Base-by-base conservation (phyloP, 169 alveolate species). In the Neospora caninum region DNA sequence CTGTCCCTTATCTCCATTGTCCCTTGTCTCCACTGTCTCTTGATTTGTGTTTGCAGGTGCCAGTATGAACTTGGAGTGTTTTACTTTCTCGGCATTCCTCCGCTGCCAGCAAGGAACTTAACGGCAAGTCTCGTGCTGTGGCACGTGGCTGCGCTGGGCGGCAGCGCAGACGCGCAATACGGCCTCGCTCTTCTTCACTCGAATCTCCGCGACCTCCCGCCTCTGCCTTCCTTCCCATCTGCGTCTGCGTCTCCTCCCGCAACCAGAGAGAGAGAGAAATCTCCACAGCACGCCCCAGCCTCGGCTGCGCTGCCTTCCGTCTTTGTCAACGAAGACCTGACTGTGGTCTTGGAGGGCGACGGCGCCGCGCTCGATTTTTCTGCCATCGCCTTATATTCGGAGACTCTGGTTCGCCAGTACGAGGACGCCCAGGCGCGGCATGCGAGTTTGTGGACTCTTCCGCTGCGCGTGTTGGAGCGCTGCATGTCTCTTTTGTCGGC, bases 121-220 rank as follows among this genome's bases (percentile, higher is more conserved):
- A 18, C 53, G 58, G 70, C 88, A 49, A 31, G 80, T 27, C 73
- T 91, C 73, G 67, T 67, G 80, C 82, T 91, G 88, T 64, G 80
- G 27, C 80, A 84, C 54, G 36, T 70, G 7, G 39, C 94, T 29
- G 94, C 94, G 39, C 80, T 54, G 41, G 94, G 94, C 29, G 94
- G 94, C 0, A 73, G 89, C 80, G 94, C 94, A 34, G 94, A 91
- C 38, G 94, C 94, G 7, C 94, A 91, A 34, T 91, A 73, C 34
- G 41, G 45, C 43, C 78, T 91, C 34, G 88, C 80, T 1, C 78
- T 91, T 31, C 43, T 91, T 31, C 89, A 91, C 43, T 70, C 80
- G 58, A 91, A 91, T 53, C 80, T 91, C 1, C 80, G 80, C 9
- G 67, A 67, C 58, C 82, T 91, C 2, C 94, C 94, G 13, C 69